Base-by-base conservation (phyloP, 2,329 filamentous ascomycete species). In the Hypoxylon sp. region DNA sequence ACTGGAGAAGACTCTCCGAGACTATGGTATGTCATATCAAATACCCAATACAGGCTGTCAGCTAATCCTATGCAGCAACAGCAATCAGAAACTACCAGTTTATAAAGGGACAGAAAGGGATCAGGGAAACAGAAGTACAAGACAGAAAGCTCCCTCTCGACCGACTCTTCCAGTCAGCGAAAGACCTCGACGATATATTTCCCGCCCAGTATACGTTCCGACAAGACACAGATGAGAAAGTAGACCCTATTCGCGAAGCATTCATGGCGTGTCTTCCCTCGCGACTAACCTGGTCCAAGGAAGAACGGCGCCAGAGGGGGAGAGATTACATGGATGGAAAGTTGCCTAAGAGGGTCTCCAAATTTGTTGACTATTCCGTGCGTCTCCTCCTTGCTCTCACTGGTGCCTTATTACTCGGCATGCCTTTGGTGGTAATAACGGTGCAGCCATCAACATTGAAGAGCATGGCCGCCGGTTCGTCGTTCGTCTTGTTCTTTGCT, bases 1-100 rank as follows among this genome's bases (percentile, higher is more conserved):
- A n/a, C 50, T 53, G 2, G 34, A 53, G 19, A 53, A 38, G 32
- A 41, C 50, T 13, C 21, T 53, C 5, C 50, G 34, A 23, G 50
- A 53, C 19, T 53, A 53, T 28, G 50, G 50, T 53, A 53, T 28
- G 19, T 17, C 13, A 28, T 53, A 3, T 5, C 17, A 38, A 25
- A n/a, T 10, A n/a, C n/a, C n/a, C n/a, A 17, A 36, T 4, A n/a
- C 4, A 3, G 19, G 36, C 38, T 3, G 5, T 2, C 11, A 23
- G 23, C 32, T 53, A n/a, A 53, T 25, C 21, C 10, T 17, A 11
- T 10, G 21, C 21, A 53, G 50, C 21, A 14, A 41, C 32, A 14
- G 50, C 50, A 41, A 53, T 53, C 13, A 53, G 50, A 53, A 49
- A 59, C 23, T 53, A 53, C 10, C 50, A 53, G 19, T 53, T 53